Evolutionary conservation across 768 basidiomycete genomes (phyloP), one percentile per base, ranked within the genome.

Genomic region (Russula ochroleuca): DNA sequence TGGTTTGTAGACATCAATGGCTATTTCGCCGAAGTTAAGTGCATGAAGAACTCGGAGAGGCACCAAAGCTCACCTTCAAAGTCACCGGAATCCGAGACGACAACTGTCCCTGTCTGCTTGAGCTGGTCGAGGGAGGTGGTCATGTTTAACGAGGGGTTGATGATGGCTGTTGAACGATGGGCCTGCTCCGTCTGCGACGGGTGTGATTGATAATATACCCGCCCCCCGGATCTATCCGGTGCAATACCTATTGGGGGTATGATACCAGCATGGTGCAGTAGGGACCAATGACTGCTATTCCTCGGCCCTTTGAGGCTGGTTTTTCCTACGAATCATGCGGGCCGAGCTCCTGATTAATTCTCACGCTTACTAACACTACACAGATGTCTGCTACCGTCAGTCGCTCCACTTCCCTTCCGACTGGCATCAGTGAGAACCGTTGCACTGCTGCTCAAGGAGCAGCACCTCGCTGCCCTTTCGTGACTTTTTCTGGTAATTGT

Each of bases 11-110:
- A 82, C 87, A 78, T 87, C 94, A 81, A 98, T 97, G 68, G 90
- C 92, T 94, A 37, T 43, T 38, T 37, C 15, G 64, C 67, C 51
- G 67, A 51, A 35, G 65, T 50, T 33, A 65, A 47, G 28, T 68
- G 59, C 55, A 21, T 64, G 40, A 60, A 49, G 54, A 64, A 41
- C 28, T 49, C 11, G 25, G 47, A 62, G 21, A 40, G 41, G 57
- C 31, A 38, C 5, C 3, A 69, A 33, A 23, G 28, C 79, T 72
- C 63, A 81, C 93, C 83, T 77, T 91, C 92, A 73, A 97, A 96
- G 78, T 97, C 95, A 60, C 95, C 96, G 63, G 94, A 95, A 82
- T 99, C 96, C 53, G 92, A 94, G 73, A 96, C 94, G 77, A 98
- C 95, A 75, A 90, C 85, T 73, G 96, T 98, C 72, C 94, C 96